Percentiles rank a stretch among this genome's conserved stretches.
phyloP scores from a whole-genome alignment of 768 basidiomycete genomes.

The Gyrodon lividus region DNA sequence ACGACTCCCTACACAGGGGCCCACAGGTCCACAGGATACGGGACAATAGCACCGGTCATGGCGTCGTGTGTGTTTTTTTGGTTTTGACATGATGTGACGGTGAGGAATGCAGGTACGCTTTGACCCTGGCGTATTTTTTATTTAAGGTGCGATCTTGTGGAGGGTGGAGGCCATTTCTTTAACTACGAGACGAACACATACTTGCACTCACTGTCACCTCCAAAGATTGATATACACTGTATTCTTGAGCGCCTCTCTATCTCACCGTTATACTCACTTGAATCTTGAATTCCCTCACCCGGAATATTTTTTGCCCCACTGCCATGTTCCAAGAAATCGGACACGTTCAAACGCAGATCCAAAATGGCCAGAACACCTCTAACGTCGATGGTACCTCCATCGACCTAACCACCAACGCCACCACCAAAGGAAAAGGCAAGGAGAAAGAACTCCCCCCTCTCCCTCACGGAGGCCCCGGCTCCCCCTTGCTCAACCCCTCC shows the following conservation, averaged over 20 bases:
- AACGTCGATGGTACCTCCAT: neutral
- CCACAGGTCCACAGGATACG: neutral
- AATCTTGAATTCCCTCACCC: neutral
- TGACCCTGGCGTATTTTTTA: neutral
- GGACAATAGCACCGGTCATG: neutral
- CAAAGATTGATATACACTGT: neutral
- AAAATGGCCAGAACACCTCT: neutral
- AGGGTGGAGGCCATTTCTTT: neutral
- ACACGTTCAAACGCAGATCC: neutral
- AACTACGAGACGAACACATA: neutral
- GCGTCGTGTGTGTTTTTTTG: neutral
- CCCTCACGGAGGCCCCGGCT: neutral
- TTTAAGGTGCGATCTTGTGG: neutral
- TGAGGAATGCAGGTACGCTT: neutral
- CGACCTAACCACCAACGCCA: neutral
- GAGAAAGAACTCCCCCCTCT: neutral
- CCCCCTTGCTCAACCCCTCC: conserved; percentile 4
- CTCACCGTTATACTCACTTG: neutral
- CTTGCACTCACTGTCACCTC: neutral
- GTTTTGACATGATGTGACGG: neutral
- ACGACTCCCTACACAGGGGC: neutral
- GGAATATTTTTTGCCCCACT: neutral
- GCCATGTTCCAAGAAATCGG: neutral
- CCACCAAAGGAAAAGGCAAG: conserved; percentile 6
- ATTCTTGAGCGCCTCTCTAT: neutral